Base-by-base conservation (phyloP, 257 asterid species). In the Capsicum chinense region DNA sequence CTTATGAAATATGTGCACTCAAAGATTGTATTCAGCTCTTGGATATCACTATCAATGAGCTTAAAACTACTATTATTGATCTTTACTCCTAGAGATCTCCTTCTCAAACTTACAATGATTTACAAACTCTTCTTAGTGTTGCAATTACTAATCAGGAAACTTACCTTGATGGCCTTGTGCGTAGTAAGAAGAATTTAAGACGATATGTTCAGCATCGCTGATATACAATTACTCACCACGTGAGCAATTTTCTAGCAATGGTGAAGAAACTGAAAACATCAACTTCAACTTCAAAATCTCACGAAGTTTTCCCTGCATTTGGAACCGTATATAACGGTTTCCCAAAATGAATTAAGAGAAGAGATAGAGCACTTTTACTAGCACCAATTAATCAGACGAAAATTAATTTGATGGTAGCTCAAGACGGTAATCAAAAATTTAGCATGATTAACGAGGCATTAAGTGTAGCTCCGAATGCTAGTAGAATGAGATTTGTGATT, bases 61-160 rank as follows among this genome's bases (percentile, higher is more conserved):
- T 97, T 48, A 82, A 52, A 9, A 66, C 52, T 0, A 89, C 90
- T 66, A 83, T 91, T 33, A 8, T 87, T 21, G 96, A 93, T 35
- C 88, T 93, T 10, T 79, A 92, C 15, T 76, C 89, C 0, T 26
- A 83, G 47, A 73, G 63, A 2, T 80, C 95, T 15, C 83, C 91
- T 73, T 85, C 84, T 6, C 84, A 83, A 19, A 90, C 88, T 85
- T 92, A 89, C 85, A 86, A 85, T 86, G 95, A 94, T 37, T 52
- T 97, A 35, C 93, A 89, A 83, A 95, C 98, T 39, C 91, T 97
- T 16, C 90, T 97, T 81, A 95, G 98, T 86, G 99, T 91, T 69
- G 95, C 97, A 21, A 97, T 97, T 97, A 97, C 98, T 12, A 95
- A 95, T 68, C 98, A 95, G 90, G 73, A 85, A 90, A 97, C 98